Percentiles rank a stretch among this genome's conserved stretches.
phyloP scores from a whole-genome alignment of 495 filamentous ascomycete species.

The Podospora pseudopauciseta region DNA sequence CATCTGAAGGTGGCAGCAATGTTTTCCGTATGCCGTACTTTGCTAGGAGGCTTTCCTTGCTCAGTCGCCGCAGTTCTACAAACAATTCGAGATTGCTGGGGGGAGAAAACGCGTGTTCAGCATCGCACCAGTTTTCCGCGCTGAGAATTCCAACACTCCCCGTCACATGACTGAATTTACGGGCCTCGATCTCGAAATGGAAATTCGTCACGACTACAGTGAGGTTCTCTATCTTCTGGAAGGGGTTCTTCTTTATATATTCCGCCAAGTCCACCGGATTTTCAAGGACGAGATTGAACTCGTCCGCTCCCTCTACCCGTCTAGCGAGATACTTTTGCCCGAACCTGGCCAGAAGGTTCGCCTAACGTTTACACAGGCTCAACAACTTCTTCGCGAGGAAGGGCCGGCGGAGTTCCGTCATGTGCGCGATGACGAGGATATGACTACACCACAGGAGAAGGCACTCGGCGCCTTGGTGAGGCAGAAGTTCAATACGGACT shows the following conservation, averaged over 20 bases:
- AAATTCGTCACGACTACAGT: slow-evolving; percentile 81
- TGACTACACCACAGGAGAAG: slow-evolving; percentile 82
- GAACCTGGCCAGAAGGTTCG: slow-evolving; percentile 72
- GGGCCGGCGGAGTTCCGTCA: slow-evolving; percentile 66
- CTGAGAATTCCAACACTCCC: slow-evolving; percentile 94
- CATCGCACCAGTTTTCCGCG: slow-evolving; percentile 85
- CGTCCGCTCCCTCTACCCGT: slow-evolving; percentile 60
- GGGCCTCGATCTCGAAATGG: slow-evolving; percentile 97
- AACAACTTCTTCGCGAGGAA: slow-evolving; percentile 74
- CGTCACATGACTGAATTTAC: slow-evolving; percentile 96
- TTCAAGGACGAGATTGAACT: slow-evolving; percentile 61
- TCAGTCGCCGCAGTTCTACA: slow-evolving; percentile 78
- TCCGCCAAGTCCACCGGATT: slow-evolving; percentile 55
- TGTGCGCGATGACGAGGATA: slow-evolving; percentile 72
- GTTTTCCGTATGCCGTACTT: slow-evolving; percentile 94
- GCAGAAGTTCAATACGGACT: slow-evolving; percentile 82
- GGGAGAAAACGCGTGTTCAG: slow-evolving; percentile 88
- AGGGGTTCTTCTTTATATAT: slow-evolving; percentile 81
- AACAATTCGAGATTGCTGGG: slow-evolving; percentile 93
- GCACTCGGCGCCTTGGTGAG: slow-evolving; percentile 80
- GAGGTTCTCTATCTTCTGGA: slow-evolving; percentile 82
- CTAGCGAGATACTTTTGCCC: slow-evolving; percentile 50
- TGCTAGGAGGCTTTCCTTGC: slow-evolving; percentile 71
- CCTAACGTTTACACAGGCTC: slow-evolving; percentile 80
- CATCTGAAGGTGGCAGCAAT: slow-evolving; percentile 89